Percentiles rank a stretch among this genome's conserved stretches.
phyloP scores from a whole-genome alignment of 2,329 filamentous ascomycete species.

The Sporothrix protearum region DNA sequence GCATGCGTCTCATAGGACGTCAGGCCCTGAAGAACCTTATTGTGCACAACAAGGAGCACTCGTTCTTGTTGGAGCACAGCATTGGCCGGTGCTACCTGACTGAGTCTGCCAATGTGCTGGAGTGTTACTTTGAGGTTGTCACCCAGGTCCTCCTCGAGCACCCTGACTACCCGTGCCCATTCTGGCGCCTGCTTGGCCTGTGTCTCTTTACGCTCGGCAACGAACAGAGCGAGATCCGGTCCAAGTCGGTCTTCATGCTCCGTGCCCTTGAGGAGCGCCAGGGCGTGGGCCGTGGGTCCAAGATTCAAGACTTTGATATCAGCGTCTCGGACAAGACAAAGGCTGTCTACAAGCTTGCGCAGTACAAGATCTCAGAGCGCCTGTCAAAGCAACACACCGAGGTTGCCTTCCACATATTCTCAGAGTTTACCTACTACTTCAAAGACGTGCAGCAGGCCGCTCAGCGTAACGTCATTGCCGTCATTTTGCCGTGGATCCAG shows the following conservation, averaged over 20 bases:
- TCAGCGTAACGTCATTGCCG: conserved; percentile 90
- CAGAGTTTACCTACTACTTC: conserved; percentile 91
- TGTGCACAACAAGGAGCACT: conserved; percentile 81
- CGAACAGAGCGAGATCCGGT: conserved; percentile 81
- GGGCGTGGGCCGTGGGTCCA: conserved; percentile 66
- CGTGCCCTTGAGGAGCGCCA: conserved; percentile 79
- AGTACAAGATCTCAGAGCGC: conserved; percentile 92
- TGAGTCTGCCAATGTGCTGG: conserved; percentile 75
- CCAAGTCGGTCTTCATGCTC: conserved; percentile 79
- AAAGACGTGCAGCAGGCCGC: conserved; percentile 77
- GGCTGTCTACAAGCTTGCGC: conserved; percentile 93
- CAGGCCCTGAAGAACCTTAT: conserved; percentile 87
- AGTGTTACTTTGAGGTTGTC: conserved; percentile 93
- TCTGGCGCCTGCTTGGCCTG: conserved; percentile 86
- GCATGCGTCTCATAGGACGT: conserved; percentile 84
- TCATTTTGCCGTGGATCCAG: conserved; percentile 94
- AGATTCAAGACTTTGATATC: conserved; percentile 95
- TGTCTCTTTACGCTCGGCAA: conserved; percentile 91
- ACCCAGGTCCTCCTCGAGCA: conserved; percentile 81
- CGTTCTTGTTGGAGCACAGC: conserved; percentile 81
- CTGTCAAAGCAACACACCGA: conserved; percentile 85
- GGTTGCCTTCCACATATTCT: conserved; percentile 89
- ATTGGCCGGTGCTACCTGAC: conserved; percentile 87
- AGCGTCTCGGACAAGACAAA: conserved; percentile 98
- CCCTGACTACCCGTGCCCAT: conserved; percentile 75